Percentiles rank a stretch among this genome's conserved stretches.
phyloP scores from a whole-genome alignment of 2,329 filamentous ascomycete species.

The Trichoderma polysporum region DNA sequence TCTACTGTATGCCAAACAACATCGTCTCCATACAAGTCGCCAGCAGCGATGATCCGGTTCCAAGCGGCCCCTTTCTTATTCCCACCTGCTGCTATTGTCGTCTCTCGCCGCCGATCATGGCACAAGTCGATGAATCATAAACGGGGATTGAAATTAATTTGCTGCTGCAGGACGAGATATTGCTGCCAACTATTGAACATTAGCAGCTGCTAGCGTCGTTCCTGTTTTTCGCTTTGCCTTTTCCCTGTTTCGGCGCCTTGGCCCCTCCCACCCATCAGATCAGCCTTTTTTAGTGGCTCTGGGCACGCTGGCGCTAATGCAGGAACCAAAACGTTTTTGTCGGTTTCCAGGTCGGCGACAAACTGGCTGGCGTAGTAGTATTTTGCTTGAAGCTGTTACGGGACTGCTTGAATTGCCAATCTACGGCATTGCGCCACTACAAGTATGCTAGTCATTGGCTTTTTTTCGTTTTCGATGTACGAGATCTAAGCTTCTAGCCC shows the following conservation, averaged over 20 bases:
- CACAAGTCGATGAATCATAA: conserved; percentile 3
- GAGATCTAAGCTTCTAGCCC: not conserved
- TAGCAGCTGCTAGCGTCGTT: conserved; percentile 5
- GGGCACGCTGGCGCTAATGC: conserved; percentile 24
- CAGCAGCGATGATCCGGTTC: conserved; percentile 2
- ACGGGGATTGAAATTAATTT: not conserved
- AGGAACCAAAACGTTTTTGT: conserved; percentile 24
- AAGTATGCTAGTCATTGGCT: not conserved
- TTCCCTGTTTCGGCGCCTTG: not conserved
- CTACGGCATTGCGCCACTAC: not conserved
- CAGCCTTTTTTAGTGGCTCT: conserved; percentile 20
- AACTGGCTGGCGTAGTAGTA: not conserved
- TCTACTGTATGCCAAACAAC: not conserved
- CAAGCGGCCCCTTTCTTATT: conserved; percentile 8
- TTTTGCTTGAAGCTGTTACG: too few species aligned
- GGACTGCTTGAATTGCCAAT: not conserved
- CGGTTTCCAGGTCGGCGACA: not conserved
- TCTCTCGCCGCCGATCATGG: not conserved
- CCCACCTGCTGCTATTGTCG: not conserved
- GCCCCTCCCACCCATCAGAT: conserved; percentile 6
- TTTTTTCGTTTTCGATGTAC: not conserved
- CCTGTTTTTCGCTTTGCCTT: not conserved
- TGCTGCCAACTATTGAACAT: conserved; percentile 16
- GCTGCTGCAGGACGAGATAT: conserved; percentile 6
- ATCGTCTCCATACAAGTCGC: not conserved